These are phyloP conservation scores for Cytospora mali DNA, from an alignment of 2,329 filamentous ascomycete species.

Conservation along the genomic window DNA sequence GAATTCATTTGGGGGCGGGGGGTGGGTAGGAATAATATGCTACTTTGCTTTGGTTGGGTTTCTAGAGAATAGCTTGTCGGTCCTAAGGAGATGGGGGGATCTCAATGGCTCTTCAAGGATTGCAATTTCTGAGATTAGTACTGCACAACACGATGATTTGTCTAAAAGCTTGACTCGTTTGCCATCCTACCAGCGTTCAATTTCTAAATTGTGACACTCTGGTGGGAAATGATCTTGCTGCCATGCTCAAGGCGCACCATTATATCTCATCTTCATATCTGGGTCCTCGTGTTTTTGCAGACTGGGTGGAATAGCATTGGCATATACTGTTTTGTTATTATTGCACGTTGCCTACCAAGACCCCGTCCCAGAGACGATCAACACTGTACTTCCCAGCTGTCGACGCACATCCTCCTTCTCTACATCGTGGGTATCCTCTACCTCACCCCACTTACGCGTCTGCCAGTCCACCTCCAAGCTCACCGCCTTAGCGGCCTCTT, in stretches of 20 bases:
- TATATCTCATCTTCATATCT: too few species aligned
- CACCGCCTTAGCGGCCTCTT: conserved; percentile 76
- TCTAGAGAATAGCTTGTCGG: not conserved
- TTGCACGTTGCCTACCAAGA: conserved; percentile 4
- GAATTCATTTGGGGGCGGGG: not conserved
- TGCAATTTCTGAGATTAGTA: not conserved
- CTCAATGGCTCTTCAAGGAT: not conserved
- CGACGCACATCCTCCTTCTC: conserved; percentile 85
- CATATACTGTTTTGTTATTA: not conserved
- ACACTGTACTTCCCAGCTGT: conserved; percentile 83
- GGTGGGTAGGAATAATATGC: not conserved
- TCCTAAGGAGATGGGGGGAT: not conserved
- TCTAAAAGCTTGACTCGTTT: too few species aligned
- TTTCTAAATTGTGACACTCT: too few species aligned
- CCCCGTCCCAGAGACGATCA: conserved; percentile 71
- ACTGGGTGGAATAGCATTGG: not conserved
- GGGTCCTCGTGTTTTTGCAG: not conserved
- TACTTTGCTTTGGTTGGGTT: not conserved
- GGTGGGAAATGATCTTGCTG: too few species aligned
- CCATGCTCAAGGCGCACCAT: too few species aligned
- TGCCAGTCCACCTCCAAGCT: conserved; percentile 91
- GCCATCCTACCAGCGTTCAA: too few species aligned
- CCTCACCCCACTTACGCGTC: conserved; percentile 89
- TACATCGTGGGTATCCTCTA: conserved; percentile 97
- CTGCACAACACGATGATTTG: too few species aligned